A percentile compares a stretch with the other conserved stretches of the same genome.
Evolutionary conservation across 2,329 filamentous ascomycete genomes (phyloP).

Genomic region (Ceratocystiopsis brevicomis): DNA sequence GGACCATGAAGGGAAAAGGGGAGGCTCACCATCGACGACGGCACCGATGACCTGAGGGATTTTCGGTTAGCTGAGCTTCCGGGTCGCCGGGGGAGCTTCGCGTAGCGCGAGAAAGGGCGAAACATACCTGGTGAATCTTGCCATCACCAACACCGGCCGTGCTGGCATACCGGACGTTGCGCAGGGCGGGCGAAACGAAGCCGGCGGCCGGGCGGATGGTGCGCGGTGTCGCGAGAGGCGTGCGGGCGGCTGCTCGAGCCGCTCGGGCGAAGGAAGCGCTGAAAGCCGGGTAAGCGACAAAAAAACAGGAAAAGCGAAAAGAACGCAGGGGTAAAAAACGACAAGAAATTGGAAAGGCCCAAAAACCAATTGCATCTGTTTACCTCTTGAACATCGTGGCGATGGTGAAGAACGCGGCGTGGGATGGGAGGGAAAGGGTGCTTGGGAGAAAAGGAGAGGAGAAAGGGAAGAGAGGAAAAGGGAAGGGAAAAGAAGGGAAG

Average conservation of each 20-base stretch:
- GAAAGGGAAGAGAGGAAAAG: not conserved
- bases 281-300: slow-evolving; percentile 8
- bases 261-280: slow-evolving; percentile 41
- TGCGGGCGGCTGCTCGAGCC: slow-evolving; percentile 36
- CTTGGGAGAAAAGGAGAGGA: not conserved
- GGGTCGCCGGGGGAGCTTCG: too few species aligned
- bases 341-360: too few species aligned
- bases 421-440: not conserved
- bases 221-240: slow-evolving; percentile 35
- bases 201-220: slow-evolving; percentile 27
- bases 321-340: slow-evolving; percentile 17
- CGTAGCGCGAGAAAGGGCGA: too few species aligned
- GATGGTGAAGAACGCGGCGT: slow-evolving; percentile 9
- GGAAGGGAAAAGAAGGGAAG: slow-evolving; percentile 1
- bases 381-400: slow-evolving; percentile 71
- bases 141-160: slow-evolving; percentile 39
- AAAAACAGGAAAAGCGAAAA: slow-evolving; percentile 7
- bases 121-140: slow-evolving; percentile 49
- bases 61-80: slow-evolving; percentile 9
- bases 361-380: slow-evolving; percentile 6
- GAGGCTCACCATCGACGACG: slow-evolving; percentile 77
- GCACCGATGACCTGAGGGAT: slow-evolving; percentile 80
- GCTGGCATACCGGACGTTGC: slow-evolving; percentile 35
- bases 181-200: slow-evolving; percentile 8
- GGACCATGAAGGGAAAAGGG: too few species aligned